phyloP scores from a whole-genome alignment of 2,329 filamentous ascomycete genomes.

The Penicillium palitans region DNA sequence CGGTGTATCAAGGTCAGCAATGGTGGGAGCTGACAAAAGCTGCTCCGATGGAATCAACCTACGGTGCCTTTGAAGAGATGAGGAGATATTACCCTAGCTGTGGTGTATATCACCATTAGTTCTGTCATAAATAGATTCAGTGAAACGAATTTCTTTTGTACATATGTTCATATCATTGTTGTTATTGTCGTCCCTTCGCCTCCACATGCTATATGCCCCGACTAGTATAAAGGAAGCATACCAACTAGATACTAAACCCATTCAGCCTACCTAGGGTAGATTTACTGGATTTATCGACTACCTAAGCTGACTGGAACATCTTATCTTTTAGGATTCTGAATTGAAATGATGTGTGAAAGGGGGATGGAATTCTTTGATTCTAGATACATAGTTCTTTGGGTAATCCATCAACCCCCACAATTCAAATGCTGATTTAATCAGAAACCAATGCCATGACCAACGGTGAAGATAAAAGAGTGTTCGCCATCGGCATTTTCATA shows the following conservation, averaged over 20 bases:
- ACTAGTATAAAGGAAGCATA: not conserved
- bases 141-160: not conserved
- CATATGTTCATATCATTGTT: not conserved
- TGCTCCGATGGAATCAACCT: conserved; percentile 40
- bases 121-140: not conserved
- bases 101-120: conserved; percentile 15
- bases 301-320: no score
- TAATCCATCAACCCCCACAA: not conserved
- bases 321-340: not conserved
- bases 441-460: conserved; percentile 11
- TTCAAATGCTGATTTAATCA: not conserved
- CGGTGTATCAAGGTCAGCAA: conserved; percentile 42
- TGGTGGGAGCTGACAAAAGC: conserved; percentile 40
- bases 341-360: not conserved
- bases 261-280: not conserved
- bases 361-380: not conserved
- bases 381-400: not conserved
- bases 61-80: conserved; percentile 40
- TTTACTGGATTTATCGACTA: no score
- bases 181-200: not conserved
- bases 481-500: conserved; percentile 11
- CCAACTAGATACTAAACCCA: not conserved
- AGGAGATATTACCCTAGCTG: conserved; percentile 25
- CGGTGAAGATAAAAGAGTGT: conserved; percentile 19
- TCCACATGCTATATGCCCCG: not conserved